These are phyloP conservation scores for Candida morakotiae DNA, from an alignment of 805 yeast genomes.

Conservation along the genomic window DNA sequence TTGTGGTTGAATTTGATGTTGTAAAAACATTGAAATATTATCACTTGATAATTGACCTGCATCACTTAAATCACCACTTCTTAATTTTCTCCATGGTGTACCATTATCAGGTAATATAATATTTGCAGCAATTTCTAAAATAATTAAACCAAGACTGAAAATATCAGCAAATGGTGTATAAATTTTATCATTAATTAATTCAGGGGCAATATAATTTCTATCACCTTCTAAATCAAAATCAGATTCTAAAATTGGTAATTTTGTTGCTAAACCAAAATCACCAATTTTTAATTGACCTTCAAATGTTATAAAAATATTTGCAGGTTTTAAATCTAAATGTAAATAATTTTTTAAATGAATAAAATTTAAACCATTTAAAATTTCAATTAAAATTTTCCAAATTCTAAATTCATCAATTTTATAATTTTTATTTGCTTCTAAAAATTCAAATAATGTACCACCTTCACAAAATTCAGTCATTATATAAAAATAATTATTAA, in stretches of 20 bases:
- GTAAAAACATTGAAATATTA: constrained; percentile 39
- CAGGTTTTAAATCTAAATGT: constrained; percentile 93
- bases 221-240: constrained; percentile 94
- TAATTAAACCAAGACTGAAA: constrained; percentile 88
- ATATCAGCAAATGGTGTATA: constrained; percentile 93
- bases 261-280: constrained; percentile 93
- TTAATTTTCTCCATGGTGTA: constrained; percentile 89
- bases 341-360: constrained; percentile 72
- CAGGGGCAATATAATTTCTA: constrained; percentile 96
- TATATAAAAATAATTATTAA: constrained; percentile 69
- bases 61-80: constrained; percentile 93
- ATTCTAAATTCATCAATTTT: constrained; percentile 94
- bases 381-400: constrained; percentile 91
- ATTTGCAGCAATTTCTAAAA: constrained; percentile 94
- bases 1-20: constrained; percentile 15
- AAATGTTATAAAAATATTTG: constrained; percentile 88
- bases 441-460: constrained; percentile 79
- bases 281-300: constrained; percentile 94
- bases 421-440: constrained; percentile 68
- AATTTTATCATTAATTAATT: constrained; percentile 73
- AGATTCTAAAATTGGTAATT: constrained; percentile 60
- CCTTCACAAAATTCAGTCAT: constrained; percentile 96
- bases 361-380: constrained; percentile 72
- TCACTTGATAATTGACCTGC: constrained; percentile 76
- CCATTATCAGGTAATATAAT: constrained; percentile 95